Evolutionary conservation across 805 yeast species (phyloP).

Genomic region (Wickerhamiella cacticola): DNA sequence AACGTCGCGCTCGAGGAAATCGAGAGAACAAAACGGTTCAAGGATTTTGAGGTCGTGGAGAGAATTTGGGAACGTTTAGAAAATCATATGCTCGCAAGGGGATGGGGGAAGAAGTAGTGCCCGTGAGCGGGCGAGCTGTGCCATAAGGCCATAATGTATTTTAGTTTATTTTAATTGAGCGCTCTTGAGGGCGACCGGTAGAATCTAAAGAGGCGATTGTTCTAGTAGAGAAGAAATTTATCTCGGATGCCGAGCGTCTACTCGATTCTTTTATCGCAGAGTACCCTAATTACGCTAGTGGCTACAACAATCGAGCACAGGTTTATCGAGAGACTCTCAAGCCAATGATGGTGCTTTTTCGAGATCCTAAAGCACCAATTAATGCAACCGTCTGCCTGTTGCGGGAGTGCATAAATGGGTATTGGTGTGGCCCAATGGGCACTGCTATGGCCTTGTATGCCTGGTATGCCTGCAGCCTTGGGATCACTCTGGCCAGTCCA

Average conservation of each 20-base stretch:
- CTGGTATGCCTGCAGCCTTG: too few relatives aligned
- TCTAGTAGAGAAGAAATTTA: conserved; percentile 13
- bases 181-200: too few relatives aligned
- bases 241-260: conserved; percentile 15
- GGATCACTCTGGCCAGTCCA: too few relatives aligned
- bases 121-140: background rate
- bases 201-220: conserved; percentile 22
- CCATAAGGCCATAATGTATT: too few relatives aligned
- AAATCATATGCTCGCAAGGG: conserved; percentile 53
- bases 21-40: conserved; percentile 73
- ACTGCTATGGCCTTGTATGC: too few relatives aligned
- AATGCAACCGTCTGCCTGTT: too few relatives aligned
- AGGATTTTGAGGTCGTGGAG: conserved; percentile 78
- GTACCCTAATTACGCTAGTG: conserved; percentile 27
- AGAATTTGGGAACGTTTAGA: conserved; percentile 79
- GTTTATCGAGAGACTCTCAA: conserved; percentile 4
- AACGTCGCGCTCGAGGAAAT: conserved; percentile 67
- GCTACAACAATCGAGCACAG: conserved; percentile 30
- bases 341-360: too few relatives aligned
- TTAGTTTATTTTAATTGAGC: too few relatives aligned
- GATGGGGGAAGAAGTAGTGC: conserved; percentile 31
- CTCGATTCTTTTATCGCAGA: conserved; percentile 19
- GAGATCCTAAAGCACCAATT: too few relatives aligned
- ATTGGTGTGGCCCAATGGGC: too few relatives aligned
- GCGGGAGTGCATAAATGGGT: too few relatives aligned